A percentile compares a stretch with the other conserved stretches of the same genome.
phyloP scores from a whole-genome alignment of 805 yeast species.

The Yarrowia divulgata region DNA sequence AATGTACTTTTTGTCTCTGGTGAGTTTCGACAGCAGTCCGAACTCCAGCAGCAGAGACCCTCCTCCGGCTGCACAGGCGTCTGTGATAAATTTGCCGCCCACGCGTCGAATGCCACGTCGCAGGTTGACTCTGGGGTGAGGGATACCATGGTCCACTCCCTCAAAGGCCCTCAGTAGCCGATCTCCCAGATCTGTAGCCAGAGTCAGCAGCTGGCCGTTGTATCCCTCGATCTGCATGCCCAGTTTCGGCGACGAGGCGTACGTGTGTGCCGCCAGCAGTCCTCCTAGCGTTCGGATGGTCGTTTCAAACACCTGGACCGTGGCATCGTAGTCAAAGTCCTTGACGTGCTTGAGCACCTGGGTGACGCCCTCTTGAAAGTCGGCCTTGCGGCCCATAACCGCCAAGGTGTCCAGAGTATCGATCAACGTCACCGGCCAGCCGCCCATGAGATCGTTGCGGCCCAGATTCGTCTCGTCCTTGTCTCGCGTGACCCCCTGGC shows the following conservation, averaged over 20 bases:
- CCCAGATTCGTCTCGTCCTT: conserved; percentile 61
- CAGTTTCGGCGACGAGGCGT: conserved; percentile 59
- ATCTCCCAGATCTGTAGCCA: conserved; percentile 80
- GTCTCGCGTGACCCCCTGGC: conserved; percentile 74
- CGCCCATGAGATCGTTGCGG: conserved; percentile 85
- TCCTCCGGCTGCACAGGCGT: conserved; percentile 89
- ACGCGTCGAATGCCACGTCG: conserved; percentile 56
- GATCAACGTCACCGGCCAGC: conserved; percentile 75
- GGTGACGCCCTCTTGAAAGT: conserved; percentile 57
- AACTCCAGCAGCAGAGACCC: conserved; percentile 84
- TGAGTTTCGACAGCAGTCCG: conserved; percentile 72
- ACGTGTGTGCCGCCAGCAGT: conserved; percentile 76
- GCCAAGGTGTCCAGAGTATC: conserved; percentile 84
- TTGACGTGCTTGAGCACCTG: conserved; percentile 53
- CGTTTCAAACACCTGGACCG: conserved; percentile 87
- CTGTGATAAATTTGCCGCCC: conserved; percentile 50
- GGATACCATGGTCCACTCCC: conserved; percentile 65
- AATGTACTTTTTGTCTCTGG: conserved; percentile 77
- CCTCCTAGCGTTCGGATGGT: conserved; percentile 86
- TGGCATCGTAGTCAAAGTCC: conserved; percentile 67
- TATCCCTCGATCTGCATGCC: conserved; percentile 58
- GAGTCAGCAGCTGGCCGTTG: conserved; percentile 71
- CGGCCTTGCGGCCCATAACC: conserved; percentile 67
- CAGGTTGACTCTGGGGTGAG: conserved; percentile 81
- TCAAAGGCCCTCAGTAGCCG: conserved; percentile 74